These are phyloP conservation scores for Sequoiadendron giganteum DNA, from an alignment of 75 land plant genomes.

Conservation along the genomic window DNA sequence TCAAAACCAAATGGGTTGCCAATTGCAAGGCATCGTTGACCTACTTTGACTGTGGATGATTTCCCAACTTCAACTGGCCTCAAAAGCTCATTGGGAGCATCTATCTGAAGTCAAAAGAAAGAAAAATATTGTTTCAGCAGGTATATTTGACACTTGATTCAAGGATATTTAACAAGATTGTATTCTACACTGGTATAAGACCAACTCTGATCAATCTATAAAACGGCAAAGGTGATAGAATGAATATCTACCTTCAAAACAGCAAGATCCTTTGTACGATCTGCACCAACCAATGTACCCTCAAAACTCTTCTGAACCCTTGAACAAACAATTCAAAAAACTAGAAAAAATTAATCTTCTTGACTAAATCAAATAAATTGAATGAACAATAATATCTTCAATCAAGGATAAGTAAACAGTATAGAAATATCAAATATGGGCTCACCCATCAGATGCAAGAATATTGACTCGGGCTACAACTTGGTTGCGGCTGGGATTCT, in stretches of 20 bases:
- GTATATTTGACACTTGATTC: background rate
- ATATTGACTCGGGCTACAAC: slow-evolving; percentile 92
- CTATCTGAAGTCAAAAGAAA: slow-evolving; percentile 46
- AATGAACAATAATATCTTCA: slow-evolving; percentile 4
- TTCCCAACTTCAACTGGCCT: slow-evolving; percentile 70
- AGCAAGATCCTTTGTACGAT: slow-evolving; percentile 91
- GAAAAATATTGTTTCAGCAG: background rate
- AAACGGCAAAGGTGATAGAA: slow-evolving; percentile 9
- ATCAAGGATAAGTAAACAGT: background rate
- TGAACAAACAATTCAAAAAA: slow-evolving; percentile 9
- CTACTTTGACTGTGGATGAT: slow-evolving; percentile 79
- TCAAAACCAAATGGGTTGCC: slow-evolving; percentile 99
- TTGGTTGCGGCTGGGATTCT: slow-evolving; percentile 56
- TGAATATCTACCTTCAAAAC: slow-evolving; percentile 67
- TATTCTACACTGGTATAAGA: background rate
- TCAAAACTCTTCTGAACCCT: slow-evolving; percentile 92
- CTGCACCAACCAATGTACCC: slow-evolving; percentile 87
- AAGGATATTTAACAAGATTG: background rate
- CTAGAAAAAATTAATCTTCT: background rate
- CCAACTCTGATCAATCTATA: background rate
- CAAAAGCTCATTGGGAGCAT: slow-evolving; percentile 73
- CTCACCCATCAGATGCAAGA: slow-evolving; percentile 83
- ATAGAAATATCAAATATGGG: slow-evolving; percentile 13
- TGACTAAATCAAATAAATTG: background rate
- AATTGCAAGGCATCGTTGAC: slow-evolving; percentile 93